Base-by-base conservation (phyloP, 441 rosid genomes). In the Theobroma grandiflorum region DNA sequence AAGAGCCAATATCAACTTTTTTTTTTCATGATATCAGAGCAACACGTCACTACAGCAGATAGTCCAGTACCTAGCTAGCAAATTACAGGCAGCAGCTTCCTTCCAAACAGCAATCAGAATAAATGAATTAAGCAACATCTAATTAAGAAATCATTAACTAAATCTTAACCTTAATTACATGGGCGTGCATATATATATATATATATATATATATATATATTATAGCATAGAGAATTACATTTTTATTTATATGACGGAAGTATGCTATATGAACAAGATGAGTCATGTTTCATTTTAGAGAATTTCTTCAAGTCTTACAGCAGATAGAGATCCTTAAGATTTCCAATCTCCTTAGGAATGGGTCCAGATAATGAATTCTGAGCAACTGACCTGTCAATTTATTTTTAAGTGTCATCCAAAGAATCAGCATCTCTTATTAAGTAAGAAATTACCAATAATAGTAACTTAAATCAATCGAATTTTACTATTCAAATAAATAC, bases 301-400 rank as follows among this genome's bases (percentile, higher is more conserved):
- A 64, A 45, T 35, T 64, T 15, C 8, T 63, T 67, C 52, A 67
- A 67, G 33, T 42, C 75, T 69, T 84, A 87, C 91, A 89, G 50
- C 55, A 79, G 47, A 83, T 72, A 55, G 63, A 89, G 84, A 9
- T 83, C 83, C 22, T 53, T 37, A 9, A 84, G 78, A 42, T 77
- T 84, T 7, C 89, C 89, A 69, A 89, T 65, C 72, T 85, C 91
- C 10, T 83, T 69, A 0, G 91, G 91, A 14, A 87, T 84, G 2
- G 85, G 4, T 38, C 90, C 88, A 14, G 80, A 84, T 78, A 87
- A 89, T 78, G 78, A 76, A 70, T 89, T 89, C 35, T 53, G 15
- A 14, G 78, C 78, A 38, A 83, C 18, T 37, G 81, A 4, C 80
- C 88, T 87, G 52, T 63, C 26, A 74, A 2, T 31, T 40, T 7